phyloP scores from a whole-genome alignment of 441 rosid genomes.

The Erodium trifolium region DNA sequence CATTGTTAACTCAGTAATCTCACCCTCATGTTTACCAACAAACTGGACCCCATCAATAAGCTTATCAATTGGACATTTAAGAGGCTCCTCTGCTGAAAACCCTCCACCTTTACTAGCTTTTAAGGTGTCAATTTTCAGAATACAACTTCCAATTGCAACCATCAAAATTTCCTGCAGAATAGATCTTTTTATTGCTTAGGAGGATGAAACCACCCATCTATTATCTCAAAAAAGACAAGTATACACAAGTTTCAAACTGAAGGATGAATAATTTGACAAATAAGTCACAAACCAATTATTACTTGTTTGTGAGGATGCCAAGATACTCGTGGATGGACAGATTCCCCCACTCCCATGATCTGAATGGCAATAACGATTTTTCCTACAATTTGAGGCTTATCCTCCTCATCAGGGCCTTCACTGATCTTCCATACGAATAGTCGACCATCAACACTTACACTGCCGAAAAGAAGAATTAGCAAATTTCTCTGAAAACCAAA shows the following conservation, averaged over 20 bases:
- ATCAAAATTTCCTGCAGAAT: conserved; percentile 65
- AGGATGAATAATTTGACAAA: neutral
- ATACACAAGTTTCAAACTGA: neutral
- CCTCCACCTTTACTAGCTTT: conserved; percentile 52
- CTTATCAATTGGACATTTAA: conserved; percentile 53
- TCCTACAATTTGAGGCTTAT: conserved; percentile 66
- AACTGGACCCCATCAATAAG: conserved; percentile 68
- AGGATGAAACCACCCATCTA: neutral
- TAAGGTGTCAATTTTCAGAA: conserved; percentile 62
- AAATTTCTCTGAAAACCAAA: conserved; percentile 6
- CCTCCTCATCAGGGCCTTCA: conserved; percentile 81
- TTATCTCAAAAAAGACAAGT: neutral
- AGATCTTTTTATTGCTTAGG: neutral
- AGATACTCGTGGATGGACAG: conserved; percentile 72
- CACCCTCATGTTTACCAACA: conserved; percentile 80
- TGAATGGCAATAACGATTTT: conserved; percentile 58
- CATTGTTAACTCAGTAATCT: conserved; percentile 85
- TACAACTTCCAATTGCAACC: conserved; percentile 60
- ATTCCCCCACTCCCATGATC: conserved; percentile 47
- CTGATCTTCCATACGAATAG: conserved; percentile 63
- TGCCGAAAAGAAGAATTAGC: conserved; percentile 26
- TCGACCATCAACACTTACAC: conserved; percentile 73
- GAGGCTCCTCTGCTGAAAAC: conserved; percentile 65
- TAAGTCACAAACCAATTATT: conserved; percentile 14
- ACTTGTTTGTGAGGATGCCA: conserved; percentile 97